Evolutionary conservation across 2,329 filamentous ascomycete genomes (phyloP).

Genomic region (Fusarium foetens): DNA sequence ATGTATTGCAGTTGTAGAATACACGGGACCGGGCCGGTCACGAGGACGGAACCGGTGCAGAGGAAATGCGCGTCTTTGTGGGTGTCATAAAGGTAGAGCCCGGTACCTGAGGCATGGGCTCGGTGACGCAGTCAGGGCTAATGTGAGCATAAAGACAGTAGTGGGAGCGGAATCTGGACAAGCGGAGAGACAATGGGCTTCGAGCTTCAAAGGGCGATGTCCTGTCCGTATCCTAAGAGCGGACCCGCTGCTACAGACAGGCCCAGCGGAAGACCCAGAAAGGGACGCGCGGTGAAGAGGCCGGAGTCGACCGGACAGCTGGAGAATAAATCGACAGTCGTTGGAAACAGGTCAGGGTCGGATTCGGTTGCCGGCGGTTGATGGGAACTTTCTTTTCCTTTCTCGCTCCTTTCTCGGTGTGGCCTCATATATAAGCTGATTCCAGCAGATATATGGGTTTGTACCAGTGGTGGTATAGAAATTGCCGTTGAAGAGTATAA

Average conservation of each 20-base stretch:
- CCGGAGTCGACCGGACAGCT: slow-evolving; percentile 40
- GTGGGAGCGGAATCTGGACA: slow-evolving; percentile 30
- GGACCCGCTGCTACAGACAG: slow-evolving; percentile 32
- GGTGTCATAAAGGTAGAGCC: slow-evolving; percentile 1
- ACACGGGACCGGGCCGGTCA: slow-evolving; percentile 42
- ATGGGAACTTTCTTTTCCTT: slow-evolving; percentile 11
- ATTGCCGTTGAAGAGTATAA: not conserved
- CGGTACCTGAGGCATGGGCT: slow-evolving; percentile 24
- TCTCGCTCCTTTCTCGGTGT: slow-evolving; percentile 6
- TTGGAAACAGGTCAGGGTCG: slow-evolving; percentile 7
- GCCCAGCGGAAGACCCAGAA: slow-evolving; percentile 33
- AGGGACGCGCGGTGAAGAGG: slow-evolving; percentile 30
- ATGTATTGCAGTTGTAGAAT: not conserved
- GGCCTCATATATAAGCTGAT: not conserved
- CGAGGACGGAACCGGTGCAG: slow-evolving; percentile 32
- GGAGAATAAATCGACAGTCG: slow-evolving; percentile 16
- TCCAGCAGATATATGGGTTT: not conserved
- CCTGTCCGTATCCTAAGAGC: slow-evolving; percentile 9
- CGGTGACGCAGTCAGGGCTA: slow-evolving; percentile 19
- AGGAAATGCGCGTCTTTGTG: slow-evolving; percentile 14
- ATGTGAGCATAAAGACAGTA: slow-evolving; percentile 23
- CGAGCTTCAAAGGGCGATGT: slow-evolving; percentile 14
- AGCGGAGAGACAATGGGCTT: slow-evolving; percentile 28
- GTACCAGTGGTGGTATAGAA: not conserved
- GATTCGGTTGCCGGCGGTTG: slow-evolving; percentile 17